Evolutionary conservation across 2,329 filamentous ascomycete species (phyloP), one percentile per base, ranked within the genome.

Genomic region (Epichloe aotearoae): DNA sequence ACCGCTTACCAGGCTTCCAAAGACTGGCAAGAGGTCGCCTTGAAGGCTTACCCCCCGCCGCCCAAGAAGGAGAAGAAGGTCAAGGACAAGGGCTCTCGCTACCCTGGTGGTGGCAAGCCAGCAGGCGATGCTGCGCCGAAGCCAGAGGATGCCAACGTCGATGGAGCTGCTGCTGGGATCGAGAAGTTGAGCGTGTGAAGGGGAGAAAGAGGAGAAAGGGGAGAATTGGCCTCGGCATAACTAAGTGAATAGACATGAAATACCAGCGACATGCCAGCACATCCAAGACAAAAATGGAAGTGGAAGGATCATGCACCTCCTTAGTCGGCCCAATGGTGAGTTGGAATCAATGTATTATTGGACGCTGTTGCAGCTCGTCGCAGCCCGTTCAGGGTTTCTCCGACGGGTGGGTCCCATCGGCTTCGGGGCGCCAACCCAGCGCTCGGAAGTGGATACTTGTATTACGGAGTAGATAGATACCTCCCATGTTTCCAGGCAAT

Each of bases 21-120:
- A 33, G 88, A 90, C 61, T 97, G 89, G 89, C 84, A 95, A 69
- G 68, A 69, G 7, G 59, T 69, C 50, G 78, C 83, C 47, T 64
- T 78, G 49, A 83, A 84, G 64, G 93, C 90, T 33, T 98, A 97
- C 76, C 93, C 93, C 17, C 80, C 80, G 1, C 65, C 65, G 0
- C 57, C 80, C 57, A 83, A 88, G 72, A 86, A 88, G 69, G 80
- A 78, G 59, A 85, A 86, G 73, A 87, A 87, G 70, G 73, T 74
- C 54, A 93, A 90, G 75, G 80, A 90, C 60, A 83, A 84, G 68
- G 86, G 86, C 1, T 76, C 79, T 1, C 74, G 77, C 53, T 77
- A 82, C 62, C 83, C 82, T 0, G 78, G 77, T 17, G 42, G 19
- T 30, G 48, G n/a, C 15, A 47, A 52, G 39, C 8, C 47, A 33